These are phyloP conservation scores for Peterozyma toletana DNA, from an alignment of 805 yeast species.

Conservation along the genomic window DNA sequence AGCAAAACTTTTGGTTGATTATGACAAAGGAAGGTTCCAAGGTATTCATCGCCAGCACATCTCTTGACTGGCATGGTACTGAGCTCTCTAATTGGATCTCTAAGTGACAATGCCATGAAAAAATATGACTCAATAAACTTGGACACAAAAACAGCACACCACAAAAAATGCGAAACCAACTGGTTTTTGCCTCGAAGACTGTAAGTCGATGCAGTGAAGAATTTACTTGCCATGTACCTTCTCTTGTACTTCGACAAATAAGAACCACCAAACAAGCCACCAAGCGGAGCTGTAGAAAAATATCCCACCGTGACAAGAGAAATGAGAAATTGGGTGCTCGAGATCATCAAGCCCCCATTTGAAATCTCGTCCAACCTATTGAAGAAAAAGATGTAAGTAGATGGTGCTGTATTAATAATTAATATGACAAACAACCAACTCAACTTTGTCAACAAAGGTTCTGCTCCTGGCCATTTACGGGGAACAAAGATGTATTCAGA, in stretches of 20 bases:
- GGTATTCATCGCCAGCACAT: conserved; percentile 55
- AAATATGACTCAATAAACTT: conserved; percentile 75
- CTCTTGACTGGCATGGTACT: conserved; percentile 43
- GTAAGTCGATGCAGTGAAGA: conserved; percentile 56
- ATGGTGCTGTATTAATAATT: conserved; percentile 40
- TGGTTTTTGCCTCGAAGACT: conserved; percentile 43
- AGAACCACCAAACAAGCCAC: conserved; percentile 39
- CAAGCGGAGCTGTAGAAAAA: conserved; percentile 56
- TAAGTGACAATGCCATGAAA: conserved; percentile 63
- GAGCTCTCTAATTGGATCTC: conserved; percentile 69
- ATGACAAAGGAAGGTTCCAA: conserved; percentile 47
- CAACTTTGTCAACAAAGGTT: conserved; percentile 44
- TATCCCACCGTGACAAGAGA: conserved; percentile 48
- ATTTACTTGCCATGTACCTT: conserved; percentile 41
- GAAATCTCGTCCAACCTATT: conserved; percentile 26
- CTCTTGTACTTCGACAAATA: conserved; percentile 26
- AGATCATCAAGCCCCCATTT: conserved; percentile 31
- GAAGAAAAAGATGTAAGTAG: conserved; percentile 39
- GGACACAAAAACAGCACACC: conserved; percentile 61
- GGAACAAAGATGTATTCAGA: conserved; percentile 64
- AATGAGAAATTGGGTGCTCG: conserved; percentile 49
- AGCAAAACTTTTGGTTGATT: conserved; percentile 53
- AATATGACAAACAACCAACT: conserved; percentile 33
- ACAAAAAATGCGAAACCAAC: conserved; percentile 59
- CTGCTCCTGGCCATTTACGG: conserved; percentile 66